Evolutionary conservation across 495 filamentous ascomycete genomes (phyloP).

Genomic region (Tricharina praecox): DNA sequence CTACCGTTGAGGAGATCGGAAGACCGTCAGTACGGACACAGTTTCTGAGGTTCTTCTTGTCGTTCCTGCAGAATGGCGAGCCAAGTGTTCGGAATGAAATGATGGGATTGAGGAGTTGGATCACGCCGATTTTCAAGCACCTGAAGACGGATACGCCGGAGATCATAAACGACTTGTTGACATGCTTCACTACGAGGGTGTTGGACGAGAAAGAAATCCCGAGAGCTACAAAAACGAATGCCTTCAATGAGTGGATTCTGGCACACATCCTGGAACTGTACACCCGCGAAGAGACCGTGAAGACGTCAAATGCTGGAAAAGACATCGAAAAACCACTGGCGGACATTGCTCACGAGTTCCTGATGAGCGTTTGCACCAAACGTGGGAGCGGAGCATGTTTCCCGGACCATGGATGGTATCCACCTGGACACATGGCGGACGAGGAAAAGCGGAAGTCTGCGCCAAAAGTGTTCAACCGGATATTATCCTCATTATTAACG

Average conservation of each 20-base stretch:
- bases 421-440: conserved; percentile 10
- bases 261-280: conserved; percentile 20
- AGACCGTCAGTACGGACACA: conserved; percentile 22
- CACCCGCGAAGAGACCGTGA: conserved; percentile 17
- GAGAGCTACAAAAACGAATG: conserved; percentile 17
- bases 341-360: conserved; percentile 20
- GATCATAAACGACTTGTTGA: conserved; percentile 21
- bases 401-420: conserved; percentile 25
- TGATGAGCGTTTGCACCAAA: conserved; percentile 21
- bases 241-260: conserved; percentile 24
- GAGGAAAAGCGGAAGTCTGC: conserved; percentile 12
- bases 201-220: conserved; percentile 19
- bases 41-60: conserved; percentile 23
- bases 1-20: conserved; percentile 8
- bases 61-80: conserved; percentile 24
- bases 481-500: conserved; percentile 56
- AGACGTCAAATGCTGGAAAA: conserved; percentile 10
- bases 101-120: conserved; percentile 19
- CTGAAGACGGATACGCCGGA: conserved; percentile 18
- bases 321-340: conserved; percentile 15
- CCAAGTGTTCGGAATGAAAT: conserved; percentile 22
- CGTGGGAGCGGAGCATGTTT: conserved; percentile 23
- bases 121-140: conserved; percentile 24
- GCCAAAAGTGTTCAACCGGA: conserved; percentile 46
- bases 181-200: conserved; percentile 14